Evolutionary conservation across 768 basidiomycete genomes (phyloP), one percentile per base, ranked within the genome.

Genomic region (Amylocystis lapponica): DNA sequence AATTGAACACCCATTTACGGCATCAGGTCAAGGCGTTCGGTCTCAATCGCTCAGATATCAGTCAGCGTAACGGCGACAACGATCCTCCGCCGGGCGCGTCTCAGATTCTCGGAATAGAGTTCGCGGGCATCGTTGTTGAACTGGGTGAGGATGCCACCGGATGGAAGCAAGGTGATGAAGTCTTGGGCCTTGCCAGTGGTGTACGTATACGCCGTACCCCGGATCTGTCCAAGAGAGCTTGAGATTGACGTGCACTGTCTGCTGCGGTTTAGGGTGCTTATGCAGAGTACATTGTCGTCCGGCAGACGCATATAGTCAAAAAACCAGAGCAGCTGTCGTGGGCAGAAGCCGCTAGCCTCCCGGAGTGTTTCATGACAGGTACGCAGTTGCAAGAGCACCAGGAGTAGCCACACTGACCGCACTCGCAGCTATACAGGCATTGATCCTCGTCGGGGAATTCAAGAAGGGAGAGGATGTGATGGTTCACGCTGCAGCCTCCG

Each of bases 321-420:
- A 96, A 97, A 62, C 90, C 92, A 6, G 58, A 61, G 21, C 64
- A 81, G 58, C 66, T 98, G 47, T 76, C 80, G 23, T 95, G 86
- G 86, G 71, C 67, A 0, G 81, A 96, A 56, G 91, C 90, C 8
- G 91, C 93, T 12, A 83, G 81, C 52, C 79, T 96, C 30, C 88
- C 89, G 0, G 94, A 98, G 66, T 81, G 77, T 47, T 94, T 84
- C 66, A 66, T 96, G 43, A 96, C 94, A 42, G 91, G 91, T 81
- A 51, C 50, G 67, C 37, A 21, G 14, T 30, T 4, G 27, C 27
- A 21, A 13, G 42, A 10, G 13, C 8, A n/a, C 21, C 4, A 16
- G 27, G 35, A 26, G 23, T 27, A 21, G 23, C 16, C 12, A 32
- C 27, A 9, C 1, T 13, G 13, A 27, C 37, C 12, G 32, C n/a